Evolutionary conservation across 345 rosid genomes (phyloP), one percentile per base, ranked within the genome.

Genomic region (Brassica carinata): DNA sequence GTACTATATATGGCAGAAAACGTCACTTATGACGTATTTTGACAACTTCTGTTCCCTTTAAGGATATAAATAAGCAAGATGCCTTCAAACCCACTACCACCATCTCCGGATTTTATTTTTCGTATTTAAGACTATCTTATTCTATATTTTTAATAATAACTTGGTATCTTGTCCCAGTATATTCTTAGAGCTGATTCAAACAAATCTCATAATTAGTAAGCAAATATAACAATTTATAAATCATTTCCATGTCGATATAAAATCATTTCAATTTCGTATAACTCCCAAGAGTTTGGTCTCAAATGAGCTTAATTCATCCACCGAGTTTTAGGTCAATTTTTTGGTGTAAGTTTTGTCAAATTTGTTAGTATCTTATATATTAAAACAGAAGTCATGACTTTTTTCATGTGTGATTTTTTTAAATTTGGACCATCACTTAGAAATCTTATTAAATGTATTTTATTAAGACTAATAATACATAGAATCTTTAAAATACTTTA

Each of bases 41-140:
- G 76, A 80, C 75, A 82, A 69, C 59, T 38, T 53, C 5, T 77
- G 70, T 70, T 72, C 65, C 84, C 78, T 30, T 62, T 58, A 58
- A 77, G 77, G 75, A 86, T 83, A 81, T 78, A 75, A 82, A 79
- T 83, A 72, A 82, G 82, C 31, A 79, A 84, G 87, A 88, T 88
- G 85, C 90, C 77, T 55, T 71, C 77, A 83, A 74, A 48, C 75
- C 77, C 82, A 81, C 84, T 71, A 71, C 79, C 73, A 75, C 84
- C 69, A 70, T 71, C 79, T 80, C 65, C 78, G 43, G 75, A 81
- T 75, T 57, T 80, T 75, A 48, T 70, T 5, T 64, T 75, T 64
- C 23, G 38, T 14, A 23, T 70, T 27, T 64, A 40, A 19, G 19
- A 33, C 40, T 74, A 26, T 80, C 6, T 80, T 74, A 23, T 53